Percentiles rank a stretch among this genome's conserved stretches.
Evolutionary conservation across 1,139 yeast genomes (phyloP).

Genomic region (Zygoascus meyerae): DNA sequence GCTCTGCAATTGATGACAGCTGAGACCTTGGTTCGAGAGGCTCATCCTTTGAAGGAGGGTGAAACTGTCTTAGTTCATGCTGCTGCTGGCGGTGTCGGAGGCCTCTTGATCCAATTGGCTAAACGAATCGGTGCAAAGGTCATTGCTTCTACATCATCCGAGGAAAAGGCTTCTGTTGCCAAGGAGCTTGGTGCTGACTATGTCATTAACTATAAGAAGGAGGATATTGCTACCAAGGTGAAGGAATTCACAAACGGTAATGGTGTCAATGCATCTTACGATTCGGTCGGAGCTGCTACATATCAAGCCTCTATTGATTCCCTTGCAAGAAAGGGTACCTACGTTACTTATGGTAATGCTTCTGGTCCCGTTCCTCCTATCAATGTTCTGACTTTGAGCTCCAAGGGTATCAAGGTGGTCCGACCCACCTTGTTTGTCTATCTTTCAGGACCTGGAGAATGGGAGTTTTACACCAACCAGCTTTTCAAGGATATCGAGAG

Average conservation of each 20-base stretch:
- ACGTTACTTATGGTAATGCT: constrained; percentile 78
- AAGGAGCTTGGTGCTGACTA: constrained; percentile 70
- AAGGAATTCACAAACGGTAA: constrained; percentile 59
- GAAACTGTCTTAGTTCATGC: constrained; percentile 78
- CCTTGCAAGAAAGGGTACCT: constrained; percentile 64
- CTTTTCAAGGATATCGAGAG: constrained; percentile 43
- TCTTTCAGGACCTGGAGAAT: constrained; percentile 49
- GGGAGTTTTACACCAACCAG: constrained; percentile 47
- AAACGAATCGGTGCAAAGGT: constrained; percentile 63
- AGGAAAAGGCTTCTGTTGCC: constrained; percentile 47
- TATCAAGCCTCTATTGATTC: constrained; percentile 59
- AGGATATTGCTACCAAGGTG: constrained; percentile 53
- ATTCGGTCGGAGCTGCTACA: constrained; percentile 78
- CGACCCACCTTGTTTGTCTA: constrained; percentile 64
- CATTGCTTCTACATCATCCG: constrained; percentile 77
- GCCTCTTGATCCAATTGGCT: constrained; percentile 58
- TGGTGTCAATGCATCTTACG: constrained; percentile 72
- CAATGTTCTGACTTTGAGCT: constrained; percentile 42
- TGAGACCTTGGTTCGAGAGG: constrained; percentile 57
- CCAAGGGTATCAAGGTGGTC: constrained; percentile 55
- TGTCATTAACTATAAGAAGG: constrained; percentile 55
- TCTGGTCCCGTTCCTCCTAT: constrained; percentile 80
- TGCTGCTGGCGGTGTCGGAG: constrained; percentile 93
- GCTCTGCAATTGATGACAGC: constrained; percentile 77
- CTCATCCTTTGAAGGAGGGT: constrained; percentile 59